Conservation (phyloP, 805 yeast species). For the Candida methanosorbosa region DNA sequence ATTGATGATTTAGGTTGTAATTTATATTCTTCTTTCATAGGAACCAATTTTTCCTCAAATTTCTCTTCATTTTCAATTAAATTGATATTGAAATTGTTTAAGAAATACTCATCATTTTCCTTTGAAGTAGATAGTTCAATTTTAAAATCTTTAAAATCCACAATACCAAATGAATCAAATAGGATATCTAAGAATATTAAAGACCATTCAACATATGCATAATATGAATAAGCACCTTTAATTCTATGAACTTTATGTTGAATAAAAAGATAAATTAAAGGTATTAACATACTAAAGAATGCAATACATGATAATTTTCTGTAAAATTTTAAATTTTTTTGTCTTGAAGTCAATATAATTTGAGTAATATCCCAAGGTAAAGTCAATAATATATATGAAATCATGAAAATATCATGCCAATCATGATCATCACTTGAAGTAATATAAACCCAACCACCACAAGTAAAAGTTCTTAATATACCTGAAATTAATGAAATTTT, state of each 20-base stretch:
- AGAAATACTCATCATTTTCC: conserved; percentile 14
- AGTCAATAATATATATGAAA: conserved; percentile 77
- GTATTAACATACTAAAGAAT: conserved; percentile 69
- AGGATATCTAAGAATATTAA: conserved; percentile 74
- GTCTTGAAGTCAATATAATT: conserved; percentile 37
- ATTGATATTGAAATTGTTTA: conserved; percentile 14
- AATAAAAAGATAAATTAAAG: conserved; percentile 80
- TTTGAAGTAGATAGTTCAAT: conserved; percentile 29
- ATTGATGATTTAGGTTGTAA: conserved; percentile 12
- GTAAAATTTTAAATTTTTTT: conserved; percentile 39
- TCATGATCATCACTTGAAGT: conserved; percentile 97
- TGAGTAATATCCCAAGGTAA: conserved; percentile 82
- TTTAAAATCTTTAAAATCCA: conserved; percentile 60
- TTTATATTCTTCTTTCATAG: neutral
- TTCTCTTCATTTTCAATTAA: conserved; percentile 5
- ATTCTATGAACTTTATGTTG: conserved; percentile 84
- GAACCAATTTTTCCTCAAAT: neutral
- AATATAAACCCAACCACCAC: conserved; percentile 98
- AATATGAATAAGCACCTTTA: conserved; percentile 93
- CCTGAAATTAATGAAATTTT: conserved; percentile 50
- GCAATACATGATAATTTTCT: conserved; percentile 43
- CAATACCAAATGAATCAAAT: conserved; percentile 72
- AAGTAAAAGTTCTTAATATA: conserved; percentile 81
- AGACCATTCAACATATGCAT: conserved; percentile 94
- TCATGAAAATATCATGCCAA: conserved; percentile 94